Conservation (phyloP, 148 eudicot genomes). For the Rhododendron molle region DNA sequence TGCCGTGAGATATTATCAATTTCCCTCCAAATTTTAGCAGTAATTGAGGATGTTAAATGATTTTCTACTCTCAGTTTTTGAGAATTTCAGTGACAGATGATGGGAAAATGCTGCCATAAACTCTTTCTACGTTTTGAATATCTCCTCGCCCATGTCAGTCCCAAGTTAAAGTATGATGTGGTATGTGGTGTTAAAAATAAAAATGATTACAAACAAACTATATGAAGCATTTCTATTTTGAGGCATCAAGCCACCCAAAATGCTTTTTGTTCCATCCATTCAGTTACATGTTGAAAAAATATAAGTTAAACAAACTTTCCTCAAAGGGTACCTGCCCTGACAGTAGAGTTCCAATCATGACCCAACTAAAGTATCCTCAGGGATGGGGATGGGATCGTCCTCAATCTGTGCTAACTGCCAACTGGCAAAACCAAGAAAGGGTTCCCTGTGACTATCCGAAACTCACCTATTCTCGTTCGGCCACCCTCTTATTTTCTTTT, state of each 20-base stretch:
- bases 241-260: not conserved
- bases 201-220: not conserved
- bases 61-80: not conserved
- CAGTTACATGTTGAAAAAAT: not conserved
- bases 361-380: not conserved
- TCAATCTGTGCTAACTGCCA: not conserved
- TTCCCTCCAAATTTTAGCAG: conserved; percentile 1
- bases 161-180: not conserved
- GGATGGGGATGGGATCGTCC: not conserved
- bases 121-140: not conserved
- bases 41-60: not conserved
- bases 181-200: not conserved
- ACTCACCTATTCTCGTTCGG: not conserved
- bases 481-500: not conserved
- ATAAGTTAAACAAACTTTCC: not conserved
- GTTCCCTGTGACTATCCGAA: not conserved
- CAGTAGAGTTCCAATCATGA: not conserved
- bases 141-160: not conserved
- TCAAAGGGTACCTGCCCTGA: not conserved
- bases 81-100: not conserved
- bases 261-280: not conserved
- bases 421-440: not conserved
- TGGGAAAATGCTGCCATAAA: not conserved
- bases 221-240: not conserved
- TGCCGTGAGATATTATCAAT: not conserved